Conservation (phyloP, 305 asterid genomes). For the Fraxinus floribunda region DNA sequence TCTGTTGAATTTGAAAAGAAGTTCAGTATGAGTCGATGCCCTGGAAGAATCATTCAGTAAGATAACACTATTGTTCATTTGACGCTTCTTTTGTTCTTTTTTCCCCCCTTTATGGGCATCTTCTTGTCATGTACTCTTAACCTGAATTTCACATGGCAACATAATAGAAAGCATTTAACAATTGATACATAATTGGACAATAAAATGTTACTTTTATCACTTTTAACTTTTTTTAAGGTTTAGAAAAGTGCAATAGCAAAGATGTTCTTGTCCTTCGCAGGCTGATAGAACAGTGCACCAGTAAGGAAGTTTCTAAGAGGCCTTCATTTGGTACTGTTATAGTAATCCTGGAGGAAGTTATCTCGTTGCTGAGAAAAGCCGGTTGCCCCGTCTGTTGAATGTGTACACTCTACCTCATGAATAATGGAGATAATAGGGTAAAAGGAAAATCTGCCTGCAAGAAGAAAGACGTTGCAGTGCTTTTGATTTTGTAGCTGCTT, state of each 20-base stretch:
- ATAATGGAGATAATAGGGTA: background rate
- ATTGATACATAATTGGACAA: background rate
- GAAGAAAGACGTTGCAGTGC: background rate
- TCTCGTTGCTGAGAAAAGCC: slow-evolving; percentile 28
- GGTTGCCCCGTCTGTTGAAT: slow-evolving; percentile 48
- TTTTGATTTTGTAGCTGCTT: background rate
- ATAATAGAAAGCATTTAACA: background rate
- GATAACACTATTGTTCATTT: slow-evolving; percentile 17
- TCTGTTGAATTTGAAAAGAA: slow-evolving; percentile 53
- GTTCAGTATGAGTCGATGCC: slow-evolving; percentile 42
- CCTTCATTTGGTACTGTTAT: slow-evolving; percentile 42
- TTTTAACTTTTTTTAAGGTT: background rate
- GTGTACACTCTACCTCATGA: background rate
- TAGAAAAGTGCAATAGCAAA: background rate
- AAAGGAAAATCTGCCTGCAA: background rate
- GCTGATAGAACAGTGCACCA: slow-evolving; percentile 48
- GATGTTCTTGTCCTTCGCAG: slow-evolving; percentile 26
- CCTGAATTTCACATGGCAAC: background rate
- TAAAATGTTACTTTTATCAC: background rate
- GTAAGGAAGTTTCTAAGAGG: slow-evolving; percentile 37
- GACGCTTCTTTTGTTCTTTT: background rate
- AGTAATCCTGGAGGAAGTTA: slow-evolving; percentile 52
- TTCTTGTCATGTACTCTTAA: background rate
- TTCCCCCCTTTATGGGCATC: background rate
- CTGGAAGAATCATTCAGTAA: slow-evolving; percentile 55